A percentile compares a stretch with the other conserved stretches of the same genome.
phyloP scores from a whole-genome alignment of 768 basidiomycete genomes.

The Trametes cinnabarina region DNA sequence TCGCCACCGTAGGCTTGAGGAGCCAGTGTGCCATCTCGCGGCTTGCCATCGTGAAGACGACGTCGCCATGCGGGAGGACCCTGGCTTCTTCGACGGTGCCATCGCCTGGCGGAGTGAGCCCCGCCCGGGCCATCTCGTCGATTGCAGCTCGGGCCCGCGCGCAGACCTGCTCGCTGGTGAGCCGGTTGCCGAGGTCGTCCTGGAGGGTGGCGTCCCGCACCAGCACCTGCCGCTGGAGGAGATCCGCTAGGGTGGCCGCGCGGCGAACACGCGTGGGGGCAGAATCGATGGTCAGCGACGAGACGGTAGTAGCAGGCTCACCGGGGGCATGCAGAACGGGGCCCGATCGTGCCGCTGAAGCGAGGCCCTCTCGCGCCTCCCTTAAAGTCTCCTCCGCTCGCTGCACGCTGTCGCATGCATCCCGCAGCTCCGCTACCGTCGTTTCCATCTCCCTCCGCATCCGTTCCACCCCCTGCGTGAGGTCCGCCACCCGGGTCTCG shows the following conservation, averaged over 20 bases:
- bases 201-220: background rate
- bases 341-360: background rate
- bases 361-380: background rate
- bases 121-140: background rate
- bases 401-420: background rate
- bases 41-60: background rate
- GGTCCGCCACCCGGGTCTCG: background rate
- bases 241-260: background rate
- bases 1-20: background rate
- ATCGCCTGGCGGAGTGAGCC: background rate
- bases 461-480: background rate
- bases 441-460: background rate
- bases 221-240: slow-evolving; percentile 6
- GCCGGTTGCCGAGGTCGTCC: background rate
- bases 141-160: background rate
- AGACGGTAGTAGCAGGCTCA: background rate
- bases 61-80: background rate
- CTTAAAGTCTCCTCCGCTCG: background rate
- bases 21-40: background rate
- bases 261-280: slow-evolving; percentile 3
- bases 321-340: background rate
- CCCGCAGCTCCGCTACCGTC: background rate
- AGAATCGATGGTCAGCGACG: background rate
- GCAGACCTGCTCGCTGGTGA: background rate
- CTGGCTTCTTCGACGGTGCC: background rate